Conservation (phyloP, 2,329 filamentous ascomycete species). For the Pseudopithomyces maydicus region DNA sequence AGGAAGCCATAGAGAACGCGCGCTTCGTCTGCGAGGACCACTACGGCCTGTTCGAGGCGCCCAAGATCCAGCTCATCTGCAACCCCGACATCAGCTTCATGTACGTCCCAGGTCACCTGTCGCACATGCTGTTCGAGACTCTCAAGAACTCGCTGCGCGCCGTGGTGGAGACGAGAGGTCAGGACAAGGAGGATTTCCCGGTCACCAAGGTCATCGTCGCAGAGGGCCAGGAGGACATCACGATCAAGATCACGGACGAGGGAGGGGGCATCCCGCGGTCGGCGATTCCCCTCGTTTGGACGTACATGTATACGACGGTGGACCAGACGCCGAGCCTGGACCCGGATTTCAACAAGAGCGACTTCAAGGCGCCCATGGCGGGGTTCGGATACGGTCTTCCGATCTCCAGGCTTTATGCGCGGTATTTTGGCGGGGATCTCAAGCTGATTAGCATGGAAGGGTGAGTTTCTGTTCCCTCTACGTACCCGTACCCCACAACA, state of each 20-base stretch:
- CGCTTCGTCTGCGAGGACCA: constrained; percentile 99
- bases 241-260: constrained; percentile 97
- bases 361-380: constrained; percentile 99
- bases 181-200: constrained; percentile 94
- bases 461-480: constrained; percentile 58
- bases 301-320: constrained; percentile 99
- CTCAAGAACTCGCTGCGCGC: constrained; percentile 97
- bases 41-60: constrained; percentile 95
- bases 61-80: constrained; percentile 95
- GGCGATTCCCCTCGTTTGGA: constrained; percentile 97
- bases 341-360: constrained; percentile 97
- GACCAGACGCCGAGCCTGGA: constrained; percentile 94
- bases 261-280: constrained; percentile 93
- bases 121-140: constrained; percentile 99
- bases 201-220: constrained; percentile 97
- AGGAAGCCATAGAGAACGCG: constrained; percentile 97
- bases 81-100: constrained; percentile 95
- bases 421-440: constrained; percentile 96
- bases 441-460: constrained; percentile 99
- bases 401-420: constrained; percentile 89
- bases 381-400: constrained; percentile 98
- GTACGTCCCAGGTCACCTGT: constrained; percentile 98
- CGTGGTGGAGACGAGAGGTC: constrained; percentile 92
- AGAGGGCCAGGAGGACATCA: constrained; percentile 97
- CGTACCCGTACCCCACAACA: background rate